Percentiles rank a stretch among this genome's conserved stretches.
Conservation (phyloP, 176 grass and related monocot genomes). For the Guadua angustifolia region DNA sequence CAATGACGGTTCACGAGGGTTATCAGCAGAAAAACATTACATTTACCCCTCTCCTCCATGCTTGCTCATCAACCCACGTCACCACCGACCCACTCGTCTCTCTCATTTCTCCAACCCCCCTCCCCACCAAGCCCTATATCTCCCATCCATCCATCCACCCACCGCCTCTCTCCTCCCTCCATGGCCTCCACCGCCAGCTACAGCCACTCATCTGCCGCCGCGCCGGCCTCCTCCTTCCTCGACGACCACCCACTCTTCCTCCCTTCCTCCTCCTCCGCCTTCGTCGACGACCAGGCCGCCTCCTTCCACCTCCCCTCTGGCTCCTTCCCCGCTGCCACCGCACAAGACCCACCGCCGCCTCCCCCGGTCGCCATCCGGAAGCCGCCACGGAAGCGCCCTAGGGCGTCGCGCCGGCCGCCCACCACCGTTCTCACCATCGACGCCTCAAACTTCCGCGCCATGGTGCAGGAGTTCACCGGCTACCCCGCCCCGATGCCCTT, state of each 20-base stretch:
- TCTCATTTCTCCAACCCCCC: not conserved
- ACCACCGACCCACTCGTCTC: constrained; percentile 14
- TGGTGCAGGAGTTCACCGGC: constrained; percentile 99
- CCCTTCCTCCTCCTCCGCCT: constrained; percentile 15
- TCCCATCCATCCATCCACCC: constrained; percentile 24
- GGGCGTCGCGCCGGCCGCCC: constrained; percentile 70
- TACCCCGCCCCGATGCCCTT: constrained; percentile 77
- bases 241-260: constrained; percentile 41
- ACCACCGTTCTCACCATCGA: constrained; percentile 92
- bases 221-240: not conserved
- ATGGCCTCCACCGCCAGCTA: constrained; percentile 37
- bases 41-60: not conserved
- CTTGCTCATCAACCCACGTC: not conserved
- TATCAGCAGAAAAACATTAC: not conserved
- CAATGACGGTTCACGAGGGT: not conserved
- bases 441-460: constrained; percentile 95
- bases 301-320: constrained; percentile 27
- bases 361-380: not conserved
- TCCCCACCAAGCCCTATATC: constrained; percentile 34
- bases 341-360: not conserved
- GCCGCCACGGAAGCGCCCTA: constrained; percentile 58
- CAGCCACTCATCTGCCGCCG: not conserved
- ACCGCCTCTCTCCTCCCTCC: not conserved
- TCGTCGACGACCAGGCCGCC: not conserved
- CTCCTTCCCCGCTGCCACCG: not conserved